A percentile compares a stretch with the other conserved stretches of the same genome.
Conservation (phyloP, 495 filamentous ascomycete species). For the Lichenothelia convexa region DNA sequence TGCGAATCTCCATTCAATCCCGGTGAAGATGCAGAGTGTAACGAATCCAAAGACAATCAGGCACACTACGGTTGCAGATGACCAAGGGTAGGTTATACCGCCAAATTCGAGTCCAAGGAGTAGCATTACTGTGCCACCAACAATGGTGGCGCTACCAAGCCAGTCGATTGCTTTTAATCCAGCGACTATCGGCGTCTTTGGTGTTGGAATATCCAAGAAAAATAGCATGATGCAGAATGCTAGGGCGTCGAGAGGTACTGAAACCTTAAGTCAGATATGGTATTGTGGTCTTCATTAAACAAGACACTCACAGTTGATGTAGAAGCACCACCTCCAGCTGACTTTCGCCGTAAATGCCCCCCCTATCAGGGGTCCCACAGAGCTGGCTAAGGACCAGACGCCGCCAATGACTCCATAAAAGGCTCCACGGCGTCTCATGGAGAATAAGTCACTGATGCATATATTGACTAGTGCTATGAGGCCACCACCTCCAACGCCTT, state of each 20-base stretch:
- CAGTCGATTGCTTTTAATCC: conserved; percentile 66
- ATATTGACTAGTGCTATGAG: conserved; percentile 68
- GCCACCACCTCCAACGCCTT: conserved; percentile 73
- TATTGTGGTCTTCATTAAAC: too few relatives aligned
- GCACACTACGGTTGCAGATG: conserved; percentile 55
- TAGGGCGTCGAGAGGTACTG: conserved; percentile 56
- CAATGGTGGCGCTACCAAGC: conserved; percentile 45
- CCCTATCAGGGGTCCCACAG: conserved; percentile 24
- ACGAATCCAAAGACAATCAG: conserved; percentile 57
- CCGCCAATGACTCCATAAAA: conserved; percentile 25
- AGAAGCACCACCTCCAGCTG: conserved; percentile 47
- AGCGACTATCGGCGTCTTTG: conserved; percentile 47
- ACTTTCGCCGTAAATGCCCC: conserved; percentile 25
- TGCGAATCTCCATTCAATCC: conserved; percentile 56
- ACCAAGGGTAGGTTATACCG: conserved; percentile 59
- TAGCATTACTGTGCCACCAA: conserved; percentile 67
- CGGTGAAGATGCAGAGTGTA: conserved; percentile 40
- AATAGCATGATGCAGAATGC: conserved; percentile 48
- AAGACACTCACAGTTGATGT: conserved; percentile 36
- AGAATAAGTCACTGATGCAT: conserved; percentile 64
- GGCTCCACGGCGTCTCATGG: conserved; percentile 33
- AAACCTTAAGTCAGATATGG: too few relatives aligned
- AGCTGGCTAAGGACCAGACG: conserved; percentile 25
- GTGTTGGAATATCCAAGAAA: conserved; percentile 59
- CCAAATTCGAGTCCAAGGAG: conserved; percentile 65